phyloP scores from a whole-genome alignment of 306 rosid species.

The Bauhinia variegata region DNA sequence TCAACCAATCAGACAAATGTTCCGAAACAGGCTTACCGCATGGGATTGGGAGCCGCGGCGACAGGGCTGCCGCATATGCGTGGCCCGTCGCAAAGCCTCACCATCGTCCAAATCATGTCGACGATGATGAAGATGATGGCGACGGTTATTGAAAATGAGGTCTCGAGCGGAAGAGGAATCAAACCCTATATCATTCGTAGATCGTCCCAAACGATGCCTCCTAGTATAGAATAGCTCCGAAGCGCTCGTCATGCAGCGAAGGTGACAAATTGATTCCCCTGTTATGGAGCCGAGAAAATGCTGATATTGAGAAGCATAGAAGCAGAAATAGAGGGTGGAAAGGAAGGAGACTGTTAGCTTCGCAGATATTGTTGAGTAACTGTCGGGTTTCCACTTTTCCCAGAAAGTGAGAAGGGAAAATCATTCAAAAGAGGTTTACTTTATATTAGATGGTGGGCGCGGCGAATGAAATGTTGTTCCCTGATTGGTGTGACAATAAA shows the following conservation, averaged over 20 bases:
- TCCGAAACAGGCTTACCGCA: slow-evolving; percentile 26
- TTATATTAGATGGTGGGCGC: not conserved
- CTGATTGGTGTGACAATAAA: too few relatives aligned
- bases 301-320: not conserved
- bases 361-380: not conserved
- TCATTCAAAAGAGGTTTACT: not conserved
- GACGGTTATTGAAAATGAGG: slow-evolving; percentile 22
- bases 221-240: slow-evolving; percentile 73
- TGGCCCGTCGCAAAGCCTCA: slow-evolving; percentile 53
- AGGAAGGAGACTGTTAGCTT: not conserved
- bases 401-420: not conserved
- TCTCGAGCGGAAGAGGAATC: slow-evolving; percentile 35
- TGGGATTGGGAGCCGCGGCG: slow-evolving; percentile 45
- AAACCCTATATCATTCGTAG: slow-evolving; percentile 42
- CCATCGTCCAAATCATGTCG: slow-evolving; percentile 51
- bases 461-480: too few relatives aligned
- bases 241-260: slow-evolving; percentile 89
- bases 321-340: too few relatives aligned
- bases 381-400: not conserved
- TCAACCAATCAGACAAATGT: not conserved
- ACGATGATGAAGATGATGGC: slow-evolving; percentile 32
- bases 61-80: slow-evolving; percentile 47
- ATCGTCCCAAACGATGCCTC: slow-evolving; percentile 79
- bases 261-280: not conserved
- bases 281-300: not conserved